Conservation (phyloP, 768 basidiomycete genomes). For the Amanita phalloides region DNA sequence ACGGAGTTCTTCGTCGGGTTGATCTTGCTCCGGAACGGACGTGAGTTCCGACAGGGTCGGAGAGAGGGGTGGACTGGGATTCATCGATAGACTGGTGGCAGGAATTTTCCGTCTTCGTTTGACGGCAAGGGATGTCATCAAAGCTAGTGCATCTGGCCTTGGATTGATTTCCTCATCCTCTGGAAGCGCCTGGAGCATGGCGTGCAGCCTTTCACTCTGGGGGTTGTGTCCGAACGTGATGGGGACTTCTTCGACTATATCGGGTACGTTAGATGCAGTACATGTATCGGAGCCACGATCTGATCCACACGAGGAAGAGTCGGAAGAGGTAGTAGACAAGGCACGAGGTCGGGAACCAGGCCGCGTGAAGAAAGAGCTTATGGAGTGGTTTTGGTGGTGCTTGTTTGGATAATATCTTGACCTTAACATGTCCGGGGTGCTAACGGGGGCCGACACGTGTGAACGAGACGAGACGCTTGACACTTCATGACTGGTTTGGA, state of each 20-base stretch:
- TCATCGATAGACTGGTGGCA: not conserved
- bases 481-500: not conserved
- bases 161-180: conserved; percentile 33
- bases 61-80: conserved; percentile 1
- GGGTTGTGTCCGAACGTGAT: conserved; percentile 35
- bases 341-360: conserved; percentile 21
- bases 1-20: conserved; percentile 1
- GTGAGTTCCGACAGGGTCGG: conserved; percentile 2
- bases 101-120: conserved; percentile 2
- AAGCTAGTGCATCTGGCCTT: not conserved
- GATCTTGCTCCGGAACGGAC: conserved; percentile 4
- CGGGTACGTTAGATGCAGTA: conserved; percentile 18
- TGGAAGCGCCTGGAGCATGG: conserved; percentile 36
- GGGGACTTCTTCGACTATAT: conserved; percentile 27
- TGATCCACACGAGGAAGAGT: conserved; percentile 30
- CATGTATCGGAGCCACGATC: conserved; percentile 24
- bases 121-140: conserved; percentile 3
- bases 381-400: conserved; percentile 12
- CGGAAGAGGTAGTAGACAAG: conserved; percentile 30
- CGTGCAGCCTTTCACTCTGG: conserved; percentile 18
- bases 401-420: conserved; percentile 6
- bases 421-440: not conserved
- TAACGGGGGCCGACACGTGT: not conserved
- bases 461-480: conserved; percentile 6
- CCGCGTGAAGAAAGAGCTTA: not conserved